Evolutionary conservation across 805 yeast genomes (phyloP).

Genomic region (Nakazawaea ishiwadae): DNA sequence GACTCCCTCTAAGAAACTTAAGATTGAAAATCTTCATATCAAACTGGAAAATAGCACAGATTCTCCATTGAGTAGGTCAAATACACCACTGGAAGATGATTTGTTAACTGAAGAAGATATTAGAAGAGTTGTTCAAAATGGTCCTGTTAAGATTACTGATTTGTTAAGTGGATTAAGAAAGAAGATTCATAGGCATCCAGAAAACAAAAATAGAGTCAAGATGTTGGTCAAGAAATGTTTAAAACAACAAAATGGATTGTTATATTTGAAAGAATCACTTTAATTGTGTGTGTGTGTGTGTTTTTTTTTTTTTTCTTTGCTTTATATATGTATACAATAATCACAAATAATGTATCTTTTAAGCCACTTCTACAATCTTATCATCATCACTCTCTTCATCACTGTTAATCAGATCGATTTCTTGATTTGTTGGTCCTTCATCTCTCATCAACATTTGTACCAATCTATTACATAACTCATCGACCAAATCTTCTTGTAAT

Average conservation of each 20-base stretch:
- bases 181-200: constrained; percentile 60
- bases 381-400: constrained; percentile 46
- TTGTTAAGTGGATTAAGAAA: constrained; percentile 56
- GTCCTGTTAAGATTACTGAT: constrained; percentile 48
- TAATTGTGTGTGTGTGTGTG: not conserved
- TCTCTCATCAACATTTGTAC: constrained; percentile 94
- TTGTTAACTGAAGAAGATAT: constrained; percentile 73
- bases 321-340: not conserved
- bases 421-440: constrained; percentile 50
- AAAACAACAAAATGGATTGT: constrained; percentile 8
- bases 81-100: constrained; percentile 16
- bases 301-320: not conserved
- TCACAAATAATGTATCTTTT: constrained; percentile 9
- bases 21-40: constrained; percentile 16
- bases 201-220: constrained; percentile 58
- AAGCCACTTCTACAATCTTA: constrained; percentile 48
- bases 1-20: constrained; percentile 27
- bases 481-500: constrained; percentile 34
- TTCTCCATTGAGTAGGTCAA: constrained; percentile 13
- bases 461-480: constrained; percentile 72
- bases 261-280: constrained; percentile 10
- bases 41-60: constrained; percentile 7
- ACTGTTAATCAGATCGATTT: constrained; percentile 40
- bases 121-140: constrained; percentile 50
- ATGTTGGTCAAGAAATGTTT: constrained; percentile 42